These are phyloP conservation scores for Fusarium mundagurra DNA, from an alignment of 2,329 filamentous ascomycete species.

Conservation along the genomic window DNA sequence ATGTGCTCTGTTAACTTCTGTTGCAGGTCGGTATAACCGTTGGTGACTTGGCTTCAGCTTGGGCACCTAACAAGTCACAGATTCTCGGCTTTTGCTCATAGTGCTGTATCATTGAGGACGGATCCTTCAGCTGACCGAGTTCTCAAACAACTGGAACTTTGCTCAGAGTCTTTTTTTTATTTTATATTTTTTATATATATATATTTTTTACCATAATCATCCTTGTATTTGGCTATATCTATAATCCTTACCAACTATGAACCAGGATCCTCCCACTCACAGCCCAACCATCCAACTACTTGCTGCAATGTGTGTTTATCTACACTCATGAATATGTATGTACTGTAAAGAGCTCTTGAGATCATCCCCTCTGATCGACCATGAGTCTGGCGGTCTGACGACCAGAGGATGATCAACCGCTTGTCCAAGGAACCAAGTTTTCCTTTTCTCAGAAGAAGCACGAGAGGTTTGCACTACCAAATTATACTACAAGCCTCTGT, in stretches of 20 bases:
- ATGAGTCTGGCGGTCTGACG: conserved; percentile 28
- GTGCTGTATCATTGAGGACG: conserved; percentile 3
- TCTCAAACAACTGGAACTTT: conserved; percentile 18
- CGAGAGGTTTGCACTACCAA: conserved; percentile 6
- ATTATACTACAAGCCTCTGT: not conserved
- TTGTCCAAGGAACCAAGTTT: not conserved
- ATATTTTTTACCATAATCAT: not conserved
- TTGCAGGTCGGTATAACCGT: not conserved
- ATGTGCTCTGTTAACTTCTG: conserved; percentile 7
- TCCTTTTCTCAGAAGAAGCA: not conserved
- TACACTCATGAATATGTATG: not conserved
- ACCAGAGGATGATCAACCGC: conserved; percentile 24
- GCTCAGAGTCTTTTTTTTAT: not conserved
- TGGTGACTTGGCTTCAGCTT: conserved; percentile 21
- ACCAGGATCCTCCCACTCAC: not conserved
- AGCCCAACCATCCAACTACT: not conserved
- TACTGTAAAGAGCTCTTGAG: not conserved
- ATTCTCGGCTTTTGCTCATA: conserved; percentile 2
- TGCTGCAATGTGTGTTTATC: not conserved
- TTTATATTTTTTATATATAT: too few species aligned
- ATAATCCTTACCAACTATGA: not conserved
- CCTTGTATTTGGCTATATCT: not conserved
- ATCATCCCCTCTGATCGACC: conserved; percentile 29
- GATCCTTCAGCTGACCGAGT: conserved; percentile 23
- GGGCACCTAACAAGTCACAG: conserved; percentile 27